phyloP scores from a whole-genome alignment of 1,284 basidiomycete genomes.

The Vanrija pseudolonga region DNA sequence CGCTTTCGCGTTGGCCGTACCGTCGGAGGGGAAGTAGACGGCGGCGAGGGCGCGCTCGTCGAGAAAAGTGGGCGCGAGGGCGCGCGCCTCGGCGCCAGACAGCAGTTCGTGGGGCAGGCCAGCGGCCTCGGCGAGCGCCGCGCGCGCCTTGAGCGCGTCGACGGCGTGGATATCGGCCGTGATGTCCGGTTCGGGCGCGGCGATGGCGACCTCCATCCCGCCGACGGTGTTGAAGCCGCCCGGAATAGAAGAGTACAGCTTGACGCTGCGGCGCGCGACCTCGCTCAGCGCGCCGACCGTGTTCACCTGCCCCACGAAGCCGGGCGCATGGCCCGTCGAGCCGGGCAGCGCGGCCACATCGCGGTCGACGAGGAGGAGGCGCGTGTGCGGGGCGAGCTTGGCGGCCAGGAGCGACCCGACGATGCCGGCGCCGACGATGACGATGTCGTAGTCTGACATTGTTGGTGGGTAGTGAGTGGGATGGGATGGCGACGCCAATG shows the following conservation, averaged over 20 bases:
- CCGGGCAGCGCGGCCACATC: constrained; percentile 21
- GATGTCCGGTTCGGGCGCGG: background rate
- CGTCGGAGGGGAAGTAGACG: constrained; percentile 18
- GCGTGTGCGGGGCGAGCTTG: constrained; percentile 48
- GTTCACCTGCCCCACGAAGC: constrained; percentile 29
- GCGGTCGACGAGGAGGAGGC: constrained; percentile 51
- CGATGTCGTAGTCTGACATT: constrained; percentile 16
- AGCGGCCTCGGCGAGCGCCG: constrained; percentile 1
- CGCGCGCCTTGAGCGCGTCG: background rate
- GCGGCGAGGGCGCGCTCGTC: background rate
- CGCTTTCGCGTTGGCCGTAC: constrained; percentile 17
- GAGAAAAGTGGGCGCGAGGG: constrained; percentile 17
- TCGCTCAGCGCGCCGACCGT: constrained; percentile 18
- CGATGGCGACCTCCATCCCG: constrained; percentile 17
- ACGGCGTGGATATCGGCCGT: background rate
- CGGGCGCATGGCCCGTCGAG: constrained; percentile 31
- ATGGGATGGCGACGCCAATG: too few relatives aligned
- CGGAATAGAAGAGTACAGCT: constrained; percentile 10
- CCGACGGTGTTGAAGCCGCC: constrained; percentile 22
- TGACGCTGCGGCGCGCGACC: constrained; percentile 20
- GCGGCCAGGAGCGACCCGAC: constrained; percentile 46
- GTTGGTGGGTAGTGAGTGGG: too few relatives aligned
- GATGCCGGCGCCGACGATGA: constrained; percentile 28
- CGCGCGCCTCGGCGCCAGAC: constrained; percentile 2
- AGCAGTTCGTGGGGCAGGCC: constrained; percentile 13